A percentile compares a stretch with the other conserved stretches of the same genome.
Evolutionary conservation across 2,329 filamentous ascomycete species (phyloP).

Genomic region (Colletotrichum sansevieriae): DNA sequence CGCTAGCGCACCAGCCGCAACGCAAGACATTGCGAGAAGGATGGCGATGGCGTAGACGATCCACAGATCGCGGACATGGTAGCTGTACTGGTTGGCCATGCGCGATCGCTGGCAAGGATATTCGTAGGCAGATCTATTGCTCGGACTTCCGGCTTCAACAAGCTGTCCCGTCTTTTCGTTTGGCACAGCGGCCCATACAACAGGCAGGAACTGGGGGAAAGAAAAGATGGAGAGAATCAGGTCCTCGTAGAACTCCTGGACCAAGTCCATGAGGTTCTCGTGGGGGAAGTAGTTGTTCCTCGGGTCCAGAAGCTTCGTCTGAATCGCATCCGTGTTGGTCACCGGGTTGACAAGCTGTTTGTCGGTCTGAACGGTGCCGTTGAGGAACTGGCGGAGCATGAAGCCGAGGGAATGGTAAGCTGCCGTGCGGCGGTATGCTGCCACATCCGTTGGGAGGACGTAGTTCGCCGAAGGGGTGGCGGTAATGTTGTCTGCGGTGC

Average conservation of each 20-base stretch:
- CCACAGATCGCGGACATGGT: conserved; percentile 51
- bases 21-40: conserved; percentile 45
- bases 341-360: conserved; percentile 47
- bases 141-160: conserved; percentile 33
- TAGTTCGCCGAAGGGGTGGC: conserved; percentile 48
- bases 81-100: conserved; percentile 47
- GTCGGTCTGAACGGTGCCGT: conserved; percentile 48
- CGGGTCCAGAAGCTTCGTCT: conserved; percentile 55
- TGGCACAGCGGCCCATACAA: conserved; percentile 50
- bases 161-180: conserved; percentile 42
- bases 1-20: conserved; percentile 48
- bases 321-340: conserved; percentile 51
- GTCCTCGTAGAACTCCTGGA: conserved; percentile 51
- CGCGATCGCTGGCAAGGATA: conserved; percentile 49
- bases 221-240: conserved; percentile 52
- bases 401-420: conserved; percentile 51
- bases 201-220: conserved; percentile 50
- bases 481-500: conserved; percentile 50
- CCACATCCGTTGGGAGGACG: conserved; percentile 45
- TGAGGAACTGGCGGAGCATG: conserved; percentile 49
- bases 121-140: conserved; percentile 43
- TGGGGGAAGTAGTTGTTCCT: conserved; percentile 47
- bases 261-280: conserved; percentile 44
- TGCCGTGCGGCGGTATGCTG: conserved; percentile 47
- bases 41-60: conserved; percentile 52